Base-by-base conservation (phyloP, 345 rosid genomes). In the Diplotaxis tenuifolia region DNA sequence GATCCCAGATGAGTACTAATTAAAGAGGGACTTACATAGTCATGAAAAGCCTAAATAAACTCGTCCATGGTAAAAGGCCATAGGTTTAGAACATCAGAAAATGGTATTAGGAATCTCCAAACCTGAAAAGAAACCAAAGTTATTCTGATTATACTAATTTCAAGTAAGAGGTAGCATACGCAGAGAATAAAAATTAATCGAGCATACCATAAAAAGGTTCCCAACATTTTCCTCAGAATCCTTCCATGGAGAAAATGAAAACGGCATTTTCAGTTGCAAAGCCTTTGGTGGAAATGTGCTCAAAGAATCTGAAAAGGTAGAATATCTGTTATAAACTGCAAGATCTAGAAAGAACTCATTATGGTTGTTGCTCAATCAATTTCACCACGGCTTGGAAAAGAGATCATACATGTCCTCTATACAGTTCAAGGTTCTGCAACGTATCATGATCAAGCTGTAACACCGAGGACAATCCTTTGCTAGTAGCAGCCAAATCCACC, bases 11-110 rank as follows among this genome's bases (percentile, higher is more conserved):
- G 15, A 40, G 16, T 40, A 36, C 25, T n/a, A n/a, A n/a, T n/a
- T 38, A 40, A 61, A 14, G 6, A n/a, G 54, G 99, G n/a, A n/a
- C n/a, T n/a, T n/a, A n/a, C n/a, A n/a, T n/a, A n/a, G n/a, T n/a
- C n/a, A n/a, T n/a, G n/a, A 70, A 96, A 88, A 73, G 97, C 94
- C 81, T 96, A 98, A 75, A 96, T 88, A 81, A 96, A 90, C 84
- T 96, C 99, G 49, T 89, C 89, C 56, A 96, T 84, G 16, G 99
- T 96, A 86, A 92, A 96, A 71, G 99, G 98, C 99, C 99, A 96
- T 36, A 96, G 81, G 64, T 90, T 92, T 77, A 96, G 89, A 54
- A 92, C 86, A 85, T 96, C 99, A 34, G 97, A 87, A 75, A 96
- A 96, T 19, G 91, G 83, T 80, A 81, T 89, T 57, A 88, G 83